Evolutionary conservation across 2,329 filamentous ascomycete genomes (phyloP), one percentile per base, ranked within the genome.

Genomic region (Ophiocordyceps australis): DNA sequence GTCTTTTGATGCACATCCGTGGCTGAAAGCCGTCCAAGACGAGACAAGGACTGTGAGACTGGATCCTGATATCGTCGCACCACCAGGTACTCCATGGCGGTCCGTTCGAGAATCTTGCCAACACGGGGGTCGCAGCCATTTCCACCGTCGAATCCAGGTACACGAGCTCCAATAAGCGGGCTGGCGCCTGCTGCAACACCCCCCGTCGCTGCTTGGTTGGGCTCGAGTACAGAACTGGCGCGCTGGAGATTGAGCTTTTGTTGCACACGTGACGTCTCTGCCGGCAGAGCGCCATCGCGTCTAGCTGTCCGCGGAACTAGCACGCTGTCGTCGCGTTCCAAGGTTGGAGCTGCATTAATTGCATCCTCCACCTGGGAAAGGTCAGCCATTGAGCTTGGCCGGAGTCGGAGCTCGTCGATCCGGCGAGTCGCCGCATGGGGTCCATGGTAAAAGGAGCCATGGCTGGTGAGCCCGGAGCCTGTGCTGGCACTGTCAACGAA

Each of bases 181-280:
- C 52, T 57, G 5, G 52, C 47, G 9, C 54, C 55, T 7, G 51
- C 48, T 2, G 51, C 49, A 5, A 57, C 54, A 6, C 41, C 42
- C 12, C 40, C 43, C 2, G 41, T 29, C 1, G 49, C 42, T 5
- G 40, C 32, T 50, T 72, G 65, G 17, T 64, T 53, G 1, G 70
- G 69, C 36, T 81, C 75, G 24, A 81, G 73, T 35, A 65, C 68
- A 4, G 74, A 79, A 41, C 73, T 77, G 17, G 74, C 75, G 20
- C 76, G 65, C 41, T 81, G 74, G 2, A 82, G 59, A 49, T 79
- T 74, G 10, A 82, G 55, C 39, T 82, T 82, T 44, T 81, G 74
- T 47, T 81, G 74, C 2, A 74, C 79, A 10, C 76, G 62, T 28
- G 72, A 78, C 35, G 66, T 60, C 31, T 69, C 62, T 2, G 61